Evolutionary conservation across 2,329 filamentous ascomycete species (phyloP), one percentile per base, ranked within the genome.

Genomic region (Dothideomycetidae sp.): DNA sequence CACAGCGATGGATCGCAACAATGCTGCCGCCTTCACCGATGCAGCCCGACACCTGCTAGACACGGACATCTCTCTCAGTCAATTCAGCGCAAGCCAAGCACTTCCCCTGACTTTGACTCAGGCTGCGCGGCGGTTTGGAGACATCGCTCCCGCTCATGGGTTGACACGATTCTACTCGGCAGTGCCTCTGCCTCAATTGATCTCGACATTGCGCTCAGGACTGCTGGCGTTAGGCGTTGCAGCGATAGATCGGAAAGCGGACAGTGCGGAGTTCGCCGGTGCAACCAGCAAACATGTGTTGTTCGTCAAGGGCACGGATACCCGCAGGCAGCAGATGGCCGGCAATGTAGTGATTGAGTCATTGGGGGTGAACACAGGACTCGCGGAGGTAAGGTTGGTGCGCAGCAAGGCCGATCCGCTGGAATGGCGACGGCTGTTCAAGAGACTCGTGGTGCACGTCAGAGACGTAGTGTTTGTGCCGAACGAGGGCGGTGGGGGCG

Each of bases 341-440:
- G 83, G 84, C 10, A 78, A 81, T 51, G 75, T 92, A 31, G 63
- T 82, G 10, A 64, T 90, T 5, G 79, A 88, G 52, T 10, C 29
- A 4, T 5, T 28, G 29, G 29, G 36, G 5, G 71, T 64, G 58
- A 67, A 78, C 45, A 70, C 62, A 1, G 61, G 47, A 3, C 42
- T 88, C 19, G 68, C 86, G 15, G 86, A 94, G 56, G 81, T 94
- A 17, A 71, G 84, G 36, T 96, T 98, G 54, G 73, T 92, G 47
- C 98, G 98, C 62, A 71, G 82, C 37, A 94, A 93, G 62, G 90
- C 90, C 4, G 90, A 98, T 63, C 90, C 90, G 4, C 62, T 98
- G 34, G 88, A 96, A 63, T 98, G 92, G 90, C 73, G 90, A 43
- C 68, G 90, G 21, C 84, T 98, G 55, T 98, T 98, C 67, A 98